phyloP scores from a whole-genome alignment of 2,329 filamentous ascomycete genomes.

The Trichoderma endophyticum region DNA sequence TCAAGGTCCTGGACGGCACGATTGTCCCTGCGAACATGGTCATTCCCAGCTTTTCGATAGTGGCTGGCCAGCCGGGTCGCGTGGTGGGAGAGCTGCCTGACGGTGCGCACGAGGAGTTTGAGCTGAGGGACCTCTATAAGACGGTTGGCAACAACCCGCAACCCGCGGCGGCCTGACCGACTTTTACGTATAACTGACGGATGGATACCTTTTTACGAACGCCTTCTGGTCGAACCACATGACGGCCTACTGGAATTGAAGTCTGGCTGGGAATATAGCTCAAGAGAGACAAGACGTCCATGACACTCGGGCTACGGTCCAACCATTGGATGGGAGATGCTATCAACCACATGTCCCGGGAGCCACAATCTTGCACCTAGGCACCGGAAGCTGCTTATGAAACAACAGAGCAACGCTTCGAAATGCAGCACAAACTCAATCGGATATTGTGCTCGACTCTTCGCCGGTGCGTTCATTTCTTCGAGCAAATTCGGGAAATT shows the following conservation, averaged over 20 bases:
- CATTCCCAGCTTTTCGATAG: constrained; percentile 85
- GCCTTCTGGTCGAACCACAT: not conserved
- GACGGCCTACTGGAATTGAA: not conserved
- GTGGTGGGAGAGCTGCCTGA: constrained; percentile 80
- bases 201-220: not conserved
- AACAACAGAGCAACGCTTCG: not conserved
- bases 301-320: too few relatives aligned
- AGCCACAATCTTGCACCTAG: not conserved
- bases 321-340: not conserved
- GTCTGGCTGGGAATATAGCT: not conserved
- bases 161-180: constrained; percentile 28
- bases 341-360: not conserved
- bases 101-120: constrained; percentile 62
- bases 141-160: constrained; percentile 57
- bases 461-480: not conserved
- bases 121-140: constrained; percentile 63
- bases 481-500: not conserved
- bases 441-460: not conserved
- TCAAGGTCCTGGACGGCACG: constrained; percentile 78
- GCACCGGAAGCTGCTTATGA: not conserved
- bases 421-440: not conserved
- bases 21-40: constrained; percentile 87
- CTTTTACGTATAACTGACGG: not conserved
- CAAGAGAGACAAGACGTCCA: too few relatives aligned
- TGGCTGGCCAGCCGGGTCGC: constrained; percentile 77